Evolutionary conservation across 2,329 filamentous ascomycete species (phyloP).

Genomic region (Exutisphaerella laricina): DNA sequence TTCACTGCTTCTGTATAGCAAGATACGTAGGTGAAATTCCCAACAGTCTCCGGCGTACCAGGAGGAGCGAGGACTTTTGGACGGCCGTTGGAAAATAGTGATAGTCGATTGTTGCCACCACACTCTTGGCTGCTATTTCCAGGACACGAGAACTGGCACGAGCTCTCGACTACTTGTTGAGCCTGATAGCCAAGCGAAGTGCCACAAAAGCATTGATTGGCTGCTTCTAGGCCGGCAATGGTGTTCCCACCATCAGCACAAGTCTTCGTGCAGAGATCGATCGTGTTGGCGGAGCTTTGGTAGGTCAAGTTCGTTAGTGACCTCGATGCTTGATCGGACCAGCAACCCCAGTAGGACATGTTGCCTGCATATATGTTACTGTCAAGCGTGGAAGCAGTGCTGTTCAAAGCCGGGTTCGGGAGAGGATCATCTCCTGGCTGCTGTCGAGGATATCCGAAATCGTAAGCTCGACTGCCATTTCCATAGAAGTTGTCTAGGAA

Average conservation of each 20-base stretch:
- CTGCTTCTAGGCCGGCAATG: conserved; percentile 34
- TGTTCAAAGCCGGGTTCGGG: conserved; percentile 30
- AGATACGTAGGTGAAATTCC: conserved; percentile 24
- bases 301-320: conserved; percentile 27
- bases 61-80: conserved; percentile 21
- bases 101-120: conserved; percentile 30
- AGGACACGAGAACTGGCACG: conserved; percentile 28
- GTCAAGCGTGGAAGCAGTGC: conserved; percentile 19
- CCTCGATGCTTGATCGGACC: conserved; percentile 26
- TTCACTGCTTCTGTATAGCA: conserved; percentile 31
- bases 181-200: conserved; percentile 25
- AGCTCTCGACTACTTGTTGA: conserved; percentile 28
- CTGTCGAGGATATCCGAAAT: conserved; percentile 35
- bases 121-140: conserved; percentile 32
- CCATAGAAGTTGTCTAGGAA: conserved; percentile 38
- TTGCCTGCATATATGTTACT: conserved; percentile 32
- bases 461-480: conserved; percentile 30
- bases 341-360: conserved; percentile 37
- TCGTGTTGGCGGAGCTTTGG: conserved; percentile 28
- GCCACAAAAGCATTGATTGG: conserved; percentile 34
- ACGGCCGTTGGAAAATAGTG: conserved; percentile 28
- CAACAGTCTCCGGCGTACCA: conserved; percentile 27
- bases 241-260: conserved; percentile 30
- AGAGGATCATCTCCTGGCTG: conserved; percentile 30
- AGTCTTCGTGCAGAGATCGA: conserved; percentile 29